Evolutionary conservation across 164 flowering plant genomes (phyloP), one percentile per base, ranked within the genome.

Genomic region (Vitis vinifera): DNA sequence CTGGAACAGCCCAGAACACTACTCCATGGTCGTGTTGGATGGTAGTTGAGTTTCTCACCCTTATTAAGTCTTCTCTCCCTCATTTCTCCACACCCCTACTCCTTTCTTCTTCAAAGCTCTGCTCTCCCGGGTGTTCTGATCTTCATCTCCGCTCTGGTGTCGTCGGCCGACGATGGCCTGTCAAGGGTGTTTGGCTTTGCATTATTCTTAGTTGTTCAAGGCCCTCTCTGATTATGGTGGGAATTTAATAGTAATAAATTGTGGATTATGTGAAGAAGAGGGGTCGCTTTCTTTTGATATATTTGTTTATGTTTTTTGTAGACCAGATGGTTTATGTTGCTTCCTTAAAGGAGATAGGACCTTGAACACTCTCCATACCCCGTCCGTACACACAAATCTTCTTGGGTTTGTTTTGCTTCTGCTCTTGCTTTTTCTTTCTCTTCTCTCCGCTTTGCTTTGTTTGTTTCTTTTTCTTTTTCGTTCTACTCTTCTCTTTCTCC

Each of bases 271-370:
- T 23, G 27, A 23, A 16, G 10, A 19, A 66, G 67, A 55, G 68
- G 57, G 64, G 80, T 75, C 75, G 75, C 75, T 85, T 72, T 79
- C 77, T 56, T 51, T 71, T 44, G 9, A 4, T 10, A 29, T 60
- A 14, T 9, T 62, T 61, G 65, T 66, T 64, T 30, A 63, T 59
- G 71, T 47, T 68, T 58, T 31, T 59, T 31, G 16, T 63, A 61
- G 55, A 60, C 51, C 85, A 81, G 84, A 83, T 80, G 83, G 55
- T 84, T 80, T 84, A 68, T 86, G 86, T 86, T 83, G 86, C 68
- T 66, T 71, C 65, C 10, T 47, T 71, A 67, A 63, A 55, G 65
- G 58, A 67, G 66, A 17, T 52, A 37, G 7, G 44, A 37, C 44
- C 44, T 66, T 68, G 76, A 71, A 59, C 31, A 15, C 47, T 31